These are phyloP conservation scores for Mycosphaerella arachidis DNA, from an alignment of 2,329 filamentous ascomycete species.

Conservation along the genomic window DNA sequence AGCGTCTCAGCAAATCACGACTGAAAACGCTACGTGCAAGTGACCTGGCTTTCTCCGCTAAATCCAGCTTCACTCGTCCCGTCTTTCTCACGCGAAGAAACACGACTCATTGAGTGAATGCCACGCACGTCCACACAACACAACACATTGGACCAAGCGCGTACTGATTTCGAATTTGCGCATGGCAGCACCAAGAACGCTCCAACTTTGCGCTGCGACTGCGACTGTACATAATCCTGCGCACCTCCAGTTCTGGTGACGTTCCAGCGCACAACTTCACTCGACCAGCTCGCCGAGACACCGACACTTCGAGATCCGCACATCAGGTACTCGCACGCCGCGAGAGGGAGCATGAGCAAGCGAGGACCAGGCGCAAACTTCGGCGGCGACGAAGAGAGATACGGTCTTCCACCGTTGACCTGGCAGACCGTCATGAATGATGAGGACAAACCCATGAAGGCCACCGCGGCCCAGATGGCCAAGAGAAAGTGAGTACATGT, in stretches of 20 bases:
- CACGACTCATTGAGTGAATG: neutral
- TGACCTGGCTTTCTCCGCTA: neutral
- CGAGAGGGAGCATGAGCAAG: slow-evolving; percentile 29
- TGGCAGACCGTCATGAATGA: slow-evolving; percentile 11
- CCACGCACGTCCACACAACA: neutral
- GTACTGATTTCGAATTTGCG: neutral
- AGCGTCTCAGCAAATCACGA: neutral
- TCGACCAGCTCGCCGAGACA: neutral
- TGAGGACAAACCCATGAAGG: slow-evolving; percentile 25
- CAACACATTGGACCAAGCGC: neutral
- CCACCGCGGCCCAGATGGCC: slow-evolving; percentile 35
- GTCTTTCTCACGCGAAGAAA: neutral
- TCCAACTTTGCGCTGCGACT: slow-evolving; percentile 7
- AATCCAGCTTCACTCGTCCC: neutral
- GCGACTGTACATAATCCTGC: slow-evolving; percentile 15
- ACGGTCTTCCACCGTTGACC: slow-evolving; percentile 13
- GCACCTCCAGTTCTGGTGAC: slow-evolving; percentile 8
- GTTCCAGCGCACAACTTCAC: slow-evolving; percentile 4
- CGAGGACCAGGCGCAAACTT: slow-evolving; percentile 23
- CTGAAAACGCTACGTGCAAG: neutral
- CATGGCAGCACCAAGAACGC: slow-evolving; percentile 15
- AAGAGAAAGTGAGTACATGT: slow-evolving; percentile 31
- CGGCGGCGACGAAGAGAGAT: slow-evolving; percentile 27
- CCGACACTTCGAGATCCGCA: neutral
- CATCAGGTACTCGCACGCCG: slow-evolving; percentile 5